Conservation (phyloP, 2,329 filamentous ascomycete genomes). For the Fusarium buharicum region DNA sequence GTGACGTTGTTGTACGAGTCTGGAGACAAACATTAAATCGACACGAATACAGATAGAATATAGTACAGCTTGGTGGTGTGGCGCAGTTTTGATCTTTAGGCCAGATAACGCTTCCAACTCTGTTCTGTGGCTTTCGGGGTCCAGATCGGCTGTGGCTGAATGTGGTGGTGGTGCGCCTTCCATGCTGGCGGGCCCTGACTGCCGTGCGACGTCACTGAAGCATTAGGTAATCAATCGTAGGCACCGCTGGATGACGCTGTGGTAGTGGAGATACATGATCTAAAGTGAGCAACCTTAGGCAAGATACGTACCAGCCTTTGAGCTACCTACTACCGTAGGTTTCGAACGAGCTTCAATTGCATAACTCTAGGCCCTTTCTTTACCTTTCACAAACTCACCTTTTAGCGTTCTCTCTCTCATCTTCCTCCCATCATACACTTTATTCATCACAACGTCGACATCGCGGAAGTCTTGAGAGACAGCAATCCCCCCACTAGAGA, state of each 20-base stretch:
- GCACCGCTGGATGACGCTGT: slow-evolving; percentile 48
- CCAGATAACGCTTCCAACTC: slow-evolving; percentile 30
- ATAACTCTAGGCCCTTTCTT: slow-evolving; percentile 19
- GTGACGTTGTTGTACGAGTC: slow-evolving; percentile 7
- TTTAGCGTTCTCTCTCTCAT: background rate
- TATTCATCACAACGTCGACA: background rate
- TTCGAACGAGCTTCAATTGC: slow-evolving; percentile 37
- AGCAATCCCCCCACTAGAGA: slow-evolving; percentile 27
- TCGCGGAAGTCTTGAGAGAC: background rate
- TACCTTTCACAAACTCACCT: background rate
- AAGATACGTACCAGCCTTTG: slow-evolving; percentile 25
- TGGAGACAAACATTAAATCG: slow-evolving; percentile 7
- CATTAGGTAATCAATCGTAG: slow-evolving; percentile 38
- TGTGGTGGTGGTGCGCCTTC: background rate
- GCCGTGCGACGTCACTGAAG: slow-evolving; percentile 35
- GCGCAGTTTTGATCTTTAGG: slow-evolving; percentile 36
- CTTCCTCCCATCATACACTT: background rate
- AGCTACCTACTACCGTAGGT: slow-evolving; percentile 15
- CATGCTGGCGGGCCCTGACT: slow-evolving; percentile 14
- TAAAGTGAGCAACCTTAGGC: slow-evolving; percentile 10
- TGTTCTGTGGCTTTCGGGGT: slow-evolving; percentile 13
- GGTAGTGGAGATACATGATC: slow-evolving; percentile 3
- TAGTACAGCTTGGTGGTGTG: slow-evolving; percentile 30
- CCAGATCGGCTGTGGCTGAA: slow-evolving; percentile 17
- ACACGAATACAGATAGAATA: slow-evolving; percentile 33